phyloP scores from a whole-genome alignment of 2,329 filamentous ascomycete species.

The Lecanicillium sp. region DNA sequence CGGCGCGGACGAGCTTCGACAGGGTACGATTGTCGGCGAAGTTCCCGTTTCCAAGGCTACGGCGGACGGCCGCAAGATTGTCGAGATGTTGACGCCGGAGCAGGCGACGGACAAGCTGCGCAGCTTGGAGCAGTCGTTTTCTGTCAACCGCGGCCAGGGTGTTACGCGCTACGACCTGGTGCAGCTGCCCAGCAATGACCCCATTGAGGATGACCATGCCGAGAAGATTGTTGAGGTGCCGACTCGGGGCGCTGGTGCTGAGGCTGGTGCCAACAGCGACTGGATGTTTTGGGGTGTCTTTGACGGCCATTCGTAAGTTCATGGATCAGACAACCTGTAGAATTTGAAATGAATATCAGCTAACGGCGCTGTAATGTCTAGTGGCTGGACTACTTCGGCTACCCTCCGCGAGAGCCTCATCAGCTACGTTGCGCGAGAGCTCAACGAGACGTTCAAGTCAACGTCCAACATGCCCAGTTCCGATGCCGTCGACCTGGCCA shows the following conservation, averaged over 20 bases:
- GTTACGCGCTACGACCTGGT: constrained; percentile 93
- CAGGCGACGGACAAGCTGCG: constrained; percentile 87
- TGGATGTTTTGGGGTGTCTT: constrained; percentile 99
- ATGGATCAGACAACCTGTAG: background rate
- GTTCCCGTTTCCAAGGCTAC: constrained; percentile 83
- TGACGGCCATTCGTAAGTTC: constrained; percentile 81
- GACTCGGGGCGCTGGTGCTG: constrained; percentile 35
- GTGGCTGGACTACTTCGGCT: constrained; percentile 96
- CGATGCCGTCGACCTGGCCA: constrained; percentile 79
- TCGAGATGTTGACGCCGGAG: constrained; percentile 95
- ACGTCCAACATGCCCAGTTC: constrained; percentile 60
- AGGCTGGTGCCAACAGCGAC: constrained; percentile 55
- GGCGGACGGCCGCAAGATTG: constrained; percentile 73
- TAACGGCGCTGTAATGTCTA: constrained; percentile 26
- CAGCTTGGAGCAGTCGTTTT: constrained; percentile 83
- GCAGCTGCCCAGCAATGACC: constrained; percentile 91
- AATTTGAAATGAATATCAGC: background rate
- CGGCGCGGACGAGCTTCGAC: constrained; percentile 83
- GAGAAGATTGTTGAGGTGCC: constrained; percentile 96
- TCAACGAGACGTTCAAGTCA: constrained; percentile 85
- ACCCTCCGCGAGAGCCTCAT: constrained; percentile 91
- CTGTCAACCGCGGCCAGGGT: constrained; percentile 81
- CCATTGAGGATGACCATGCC: constrained; percentile 96
- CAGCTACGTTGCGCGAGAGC: constrained; percentile 82
- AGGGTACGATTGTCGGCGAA: constrained; percentile 76